Evolutionary conservation across 1,284 basidiomycete genomes (phyloP).

Genomic region (Abortiporus biennis): DNA sequence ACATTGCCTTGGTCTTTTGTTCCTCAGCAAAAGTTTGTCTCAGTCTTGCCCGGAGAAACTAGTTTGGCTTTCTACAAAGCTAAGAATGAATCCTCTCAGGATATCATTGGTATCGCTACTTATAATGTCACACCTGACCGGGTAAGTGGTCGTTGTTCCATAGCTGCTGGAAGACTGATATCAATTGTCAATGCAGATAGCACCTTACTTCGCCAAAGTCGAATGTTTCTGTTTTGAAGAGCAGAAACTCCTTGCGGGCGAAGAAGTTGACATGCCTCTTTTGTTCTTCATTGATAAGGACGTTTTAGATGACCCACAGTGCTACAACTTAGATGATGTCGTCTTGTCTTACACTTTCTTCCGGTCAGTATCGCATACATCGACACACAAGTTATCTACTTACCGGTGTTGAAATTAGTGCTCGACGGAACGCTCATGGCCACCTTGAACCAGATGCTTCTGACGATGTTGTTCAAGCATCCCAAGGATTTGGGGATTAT

Average conservation of each 20-base stretch:
- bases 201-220: conserved; percentile 98
- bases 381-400: conserved; percentile 2
- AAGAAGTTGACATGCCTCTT: conserved; percentile 97
- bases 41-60: conserved; percentile 92
- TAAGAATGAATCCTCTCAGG: conserved; percentile 78
- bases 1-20: conserved; percentile 91
- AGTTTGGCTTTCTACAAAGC: conserved; percentile 97
- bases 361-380: conserved; percentile 44
- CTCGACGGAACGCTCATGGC: conserved; percentile 73
- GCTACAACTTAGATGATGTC: conserved; percentile 84
- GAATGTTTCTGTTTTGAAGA: conserved; percentile 99
- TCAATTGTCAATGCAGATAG: conserved; percentile 54
- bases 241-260: conserved; percentile 90
- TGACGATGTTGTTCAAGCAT: conserved; percentile 71
- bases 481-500: conserved; percentile 68
- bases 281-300: conserved; percentile 99
- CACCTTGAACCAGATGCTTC: conserved; percentile 83
- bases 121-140: conserved; percentile 95
- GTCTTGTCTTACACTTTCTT: conserved; percentile 98
- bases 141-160: conserved; percentile 41
- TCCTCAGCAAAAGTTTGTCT: conserved; percentile 87
- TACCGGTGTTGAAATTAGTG: conserved; percentile 37
- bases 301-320: conserved; percentile 86
- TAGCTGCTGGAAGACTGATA: conserved; percentile 1
- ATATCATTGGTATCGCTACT: conserved; percentile 97